Evolutionary conservation across 2,329 filamentous ascomycete genomes (phyloP), one percentile per base, ranked within the genome.

Genomic region (Hyphodiscus sp.): DNA sequence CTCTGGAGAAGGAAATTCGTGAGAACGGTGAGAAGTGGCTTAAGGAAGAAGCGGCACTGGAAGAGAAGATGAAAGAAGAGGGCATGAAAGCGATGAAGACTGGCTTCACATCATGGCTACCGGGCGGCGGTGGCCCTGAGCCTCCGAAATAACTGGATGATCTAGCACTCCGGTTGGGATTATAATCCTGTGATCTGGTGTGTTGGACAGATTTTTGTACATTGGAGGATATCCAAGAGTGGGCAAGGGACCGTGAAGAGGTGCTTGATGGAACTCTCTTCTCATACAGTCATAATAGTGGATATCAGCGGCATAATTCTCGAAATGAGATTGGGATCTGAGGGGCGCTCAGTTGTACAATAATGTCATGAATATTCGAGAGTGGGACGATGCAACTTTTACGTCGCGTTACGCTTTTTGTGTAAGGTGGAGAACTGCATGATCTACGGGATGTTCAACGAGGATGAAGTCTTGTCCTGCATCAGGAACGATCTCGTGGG

Each of bases 11-110:
- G 72, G 87, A 96, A 74, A 95, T 99, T 64, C 81, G 87, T 46
- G 87, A 95, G 71, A 94, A 97, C 68, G 94, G 91, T 50, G 90
- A 92, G 70, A 90, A 92, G 74, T 96, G 91, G 89, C 77, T 99
- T 63, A 91, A 91, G 76, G 92, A 97, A 71, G 91, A 96, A 77
- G 87, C 88, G 44, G 85, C 85, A 47, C 82, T 89, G 68, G 86
- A 91, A 75, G 92, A 96, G 77, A 91, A 90, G 76, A 79, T 85
- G 58, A 88, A 91, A 71, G 88, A 95, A 67, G 91, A 95, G 72
- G 86, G 87, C 64, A 91, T 95, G 86, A 88, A 87, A 73, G 89
- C 81, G 67, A 95, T 96, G 89, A 94, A 92, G 80, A 81, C 80
- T 54, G 86, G 85, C 26, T 84, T 94, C 65, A 77, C 79, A 41